A percentile compares a stretch with the other conserved stretches of the same genome.
Conservation (phyloP, 805 yeast species). For the Saccharomycopsis sp. region DNA sequence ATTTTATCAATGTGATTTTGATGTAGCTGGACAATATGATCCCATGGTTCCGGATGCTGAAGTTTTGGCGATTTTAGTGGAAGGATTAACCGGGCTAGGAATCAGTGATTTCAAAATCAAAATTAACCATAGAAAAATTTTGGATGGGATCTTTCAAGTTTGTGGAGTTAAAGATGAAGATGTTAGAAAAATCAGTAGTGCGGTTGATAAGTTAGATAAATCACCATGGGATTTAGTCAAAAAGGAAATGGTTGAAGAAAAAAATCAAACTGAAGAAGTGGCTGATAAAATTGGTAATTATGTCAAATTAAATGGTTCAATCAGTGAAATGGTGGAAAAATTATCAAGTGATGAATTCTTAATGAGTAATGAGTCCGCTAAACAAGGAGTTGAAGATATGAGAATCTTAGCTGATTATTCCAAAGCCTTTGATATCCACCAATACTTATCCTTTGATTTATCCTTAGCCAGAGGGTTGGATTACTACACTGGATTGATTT, state of each 20-base stretch:
- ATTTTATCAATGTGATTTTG: conserved; percentile 97
- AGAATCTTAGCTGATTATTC: conserved; percentile 60
- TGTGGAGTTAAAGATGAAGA: conserved; percentile 94
- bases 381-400: conserved; percentile 76
- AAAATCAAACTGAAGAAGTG: conserved; percentile 80
- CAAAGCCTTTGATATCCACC: conserved; percentile 69
- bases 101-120: conserved; percentile 84
- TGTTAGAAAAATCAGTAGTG: conserved; percentile 85
- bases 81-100: conserved; percentile 77
- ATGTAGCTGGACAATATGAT: conserved; percentile 89
- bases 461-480: conserved; percentile 96
- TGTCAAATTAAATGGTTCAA: conserved; percentile 76
- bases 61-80: conserved; percentile 67
- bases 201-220: conserved; percentile 95
- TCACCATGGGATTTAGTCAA: conserved; percentile 91
- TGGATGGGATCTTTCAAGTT: conserved; percentile 91
- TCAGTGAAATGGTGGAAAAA: conserved; percentile 46
- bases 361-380: conserved; percentile 59
- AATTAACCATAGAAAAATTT: conserved; percentile 87
- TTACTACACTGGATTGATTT: conserved; percentile 93
- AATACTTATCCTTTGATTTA: conserved; percentile 72
- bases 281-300: conserved; percentile 91
- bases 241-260: conserved; percentile 86
- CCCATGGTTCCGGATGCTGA: conserved; percentile 96
- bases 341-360: conserved; percentile 51